phyloP scores from a whole-genome alignment of 495 filamentous ascomycete species.

The Neurospora sp. region DNA sequence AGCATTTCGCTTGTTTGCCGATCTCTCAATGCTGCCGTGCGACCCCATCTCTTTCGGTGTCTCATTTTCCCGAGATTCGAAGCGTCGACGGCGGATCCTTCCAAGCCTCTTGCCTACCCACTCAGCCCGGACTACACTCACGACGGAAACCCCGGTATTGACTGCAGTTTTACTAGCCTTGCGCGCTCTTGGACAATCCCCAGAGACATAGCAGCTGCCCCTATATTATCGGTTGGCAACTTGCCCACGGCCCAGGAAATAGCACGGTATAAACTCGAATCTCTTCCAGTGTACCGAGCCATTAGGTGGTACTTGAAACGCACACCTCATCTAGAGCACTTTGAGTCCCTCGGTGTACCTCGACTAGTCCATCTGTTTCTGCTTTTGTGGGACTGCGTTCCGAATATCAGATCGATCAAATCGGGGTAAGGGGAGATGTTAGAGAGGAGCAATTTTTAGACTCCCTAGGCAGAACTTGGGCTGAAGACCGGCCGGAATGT shows the following conservation, averaged over 20 bases:
- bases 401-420: background rate
- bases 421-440: background rate
- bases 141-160: background rate
- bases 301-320: background rate
- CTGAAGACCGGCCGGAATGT: background rate
- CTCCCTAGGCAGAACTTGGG: background rate
- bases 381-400: background rate
- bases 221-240: background rate
- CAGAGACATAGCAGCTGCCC: background rate
- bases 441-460: background rate
- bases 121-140: background rate
- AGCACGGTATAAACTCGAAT: background rate
- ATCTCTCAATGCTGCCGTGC: background rate
- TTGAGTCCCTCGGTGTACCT: background rate
- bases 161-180: accelerated
- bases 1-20: background rate
- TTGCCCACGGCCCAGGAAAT: background rate
- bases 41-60: background rate
- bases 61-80: background rate
- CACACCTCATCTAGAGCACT: background rate
- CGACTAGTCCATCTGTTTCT: background rate
- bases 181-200: background rate
- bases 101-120: background rate
- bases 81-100: background rate
- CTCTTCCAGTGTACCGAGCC: background rate